Conservation (phyloP, 2,329 filamentous ascomycete species). For the Diaporthe eres region DNA sequence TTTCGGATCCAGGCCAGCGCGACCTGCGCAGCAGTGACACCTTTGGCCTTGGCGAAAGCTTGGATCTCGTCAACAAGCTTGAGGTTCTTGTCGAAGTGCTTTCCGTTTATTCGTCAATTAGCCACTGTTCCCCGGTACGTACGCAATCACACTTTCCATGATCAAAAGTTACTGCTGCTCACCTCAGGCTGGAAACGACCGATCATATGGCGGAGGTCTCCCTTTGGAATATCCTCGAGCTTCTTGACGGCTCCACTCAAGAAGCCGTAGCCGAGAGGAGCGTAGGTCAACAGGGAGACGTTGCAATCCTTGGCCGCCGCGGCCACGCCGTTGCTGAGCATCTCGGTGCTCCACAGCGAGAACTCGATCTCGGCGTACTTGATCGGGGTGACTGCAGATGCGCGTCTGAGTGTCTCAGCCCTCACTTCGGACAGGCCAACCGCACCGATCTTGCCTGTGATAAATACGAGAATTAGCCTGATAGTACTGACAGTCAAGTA, state of each 20-base stretch:
- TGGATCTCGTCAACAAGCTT: conserved; percentile 17
- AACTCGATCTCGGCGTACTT: not conserved
- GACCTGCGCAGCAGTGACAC: conserved; percentile 25
- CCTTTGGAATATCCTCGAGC: not conserved
- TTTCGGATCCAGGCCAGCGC: conserved; percentile 29
- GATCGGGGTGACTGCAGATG: not conserved
- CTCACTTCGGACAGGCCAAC: not conserved
- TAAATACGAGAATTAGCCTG: too few species aligned
- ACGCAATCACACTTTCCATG: not conserved
- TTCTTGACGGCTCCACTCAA: not conserved
- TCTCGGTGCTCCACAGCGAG: conserved; percentile 4
- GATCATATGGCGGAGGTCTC: not conserved
- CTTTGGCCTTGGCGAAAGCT: not conserved
- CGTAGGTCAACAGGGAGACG: not conserved
- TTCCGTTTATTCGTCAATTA: not conserved
- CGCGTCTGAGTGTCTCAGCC: not conserved
- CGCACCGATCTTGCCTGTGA: not conserved
- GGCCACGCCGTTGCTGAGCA: not conserved
- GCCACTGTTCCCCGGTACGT: not conserved
- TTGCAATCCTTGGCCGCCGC: not conserved
- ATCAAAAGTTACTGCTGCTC: not conserved
- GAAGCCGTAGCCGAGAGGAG: not conserved
- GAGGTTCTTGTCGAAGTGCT: conserved; percentile 28
- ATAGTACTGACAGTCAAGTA: too few species aligned
- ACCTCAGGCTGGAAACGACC: not conserved